Percentiles rank a stretch among this genome's conserved stretches.
Evolutionary conservation across 2,329 filamentous ascomycete species (phyloP).

Genomic region (Diaporthe eres): DNA sequence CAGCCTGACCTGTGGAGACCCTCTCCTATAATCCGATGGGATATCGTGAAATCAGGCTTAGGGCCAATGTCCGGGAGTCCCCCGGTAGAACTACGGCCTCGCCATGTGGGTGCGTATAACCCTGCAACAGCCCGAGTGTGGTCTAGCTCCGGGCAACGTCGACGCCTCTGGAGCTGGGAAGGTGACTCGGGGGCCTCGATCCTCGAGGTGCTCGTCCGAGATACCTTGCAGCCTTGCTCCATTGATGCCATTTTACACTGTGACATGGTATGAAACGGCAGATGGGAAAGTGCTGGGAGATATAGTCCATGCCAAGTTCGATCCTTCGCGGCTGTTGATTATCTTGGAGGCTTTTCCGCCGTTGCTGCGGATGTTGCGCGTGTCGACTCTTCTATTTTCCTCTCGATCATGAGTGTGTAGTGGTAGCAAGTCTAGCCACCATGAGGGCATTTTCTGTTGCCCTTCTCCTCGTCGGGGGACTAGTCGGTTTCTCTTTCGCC

Average conservation of each 20-base stretch:
- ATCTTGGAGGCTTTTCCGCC: not conserved
- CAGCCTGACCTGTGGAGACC: conserved; percentile 12
- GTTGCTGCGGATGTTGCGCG: not conserved
- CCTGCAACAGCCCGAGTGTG: conserved; percentile 4
- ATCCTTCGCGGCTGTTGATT: not conserved
- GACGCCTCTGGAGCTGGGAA: not conserved
- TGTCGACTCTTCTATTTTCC: not conserved
- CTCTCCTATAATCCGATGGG: conserved; percentile 22
- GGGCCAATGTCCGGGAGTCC: not conserved
- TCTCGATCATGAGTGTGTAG: not conserved
- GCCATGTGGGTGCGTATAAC: not conserved
- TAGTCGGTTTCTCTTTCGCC: not conserved
- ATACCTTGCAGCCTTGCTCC: not conserved
- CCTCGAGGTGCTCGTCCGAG: not conserved
- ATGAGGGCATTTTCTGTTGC: conserved; percentile 15
- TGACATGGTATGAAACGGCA: conserved; percentile 18
- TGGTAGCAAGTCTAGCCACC: not conserved
- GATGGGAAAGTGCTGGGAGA: not conserved
- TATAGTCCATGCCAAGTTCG: conserved; percentile 8
- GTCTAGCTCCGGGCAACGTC: conserved; percentile 12
- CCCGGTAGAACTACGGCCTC: not conserved
- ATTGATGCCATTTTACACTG: conserved; percentile 26
- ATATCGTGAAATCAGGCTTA: not conserved
- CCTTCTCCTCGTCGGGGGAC: not conserved
- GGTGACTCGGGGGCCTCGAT: not conserved